Base-by-base conservation (phyloP, 805 yeast genomes). In the Starmerella davenportii region DNA sequence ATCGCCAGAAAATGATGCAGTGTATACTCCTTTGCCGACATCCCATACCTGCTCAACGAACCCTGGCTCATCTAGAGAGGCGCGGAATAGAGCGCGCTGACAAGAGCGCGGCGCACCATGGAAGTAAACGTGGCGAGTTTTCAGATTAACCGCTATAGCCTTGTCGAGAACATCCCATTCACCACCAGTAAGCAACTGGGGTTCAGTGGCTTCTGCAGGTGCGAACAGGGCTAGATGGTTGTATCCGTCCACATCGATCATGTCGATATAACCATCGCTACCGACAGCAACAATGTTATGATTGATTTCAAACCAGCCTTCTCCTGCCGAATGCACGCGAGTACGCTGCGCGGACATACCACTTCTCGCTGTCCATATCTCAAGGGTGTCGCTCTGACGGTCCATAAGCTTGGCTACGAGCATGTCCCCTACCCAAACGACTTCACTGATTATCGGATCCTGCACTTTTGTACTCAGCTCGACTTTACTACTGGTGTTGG, bases 91-190 rank as follows among this genome's bases (percentile, higher is more conserved):
- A 51, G 85, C 95, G 56, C 94, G 68, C 55, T 90, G 94, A 0
- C 95, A 74, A 1, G 85, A 73, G 45, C 73, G 73, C 52, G 72
- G 69, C 0, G 96, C 81, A 4, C 87, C 76, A 5, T 74, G 52
- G 54, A 74, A 90, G 54, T 74, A 77, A 3, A 73, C 63, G 5
- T 48, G 47, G 52, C 77, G 75, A 9, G 62, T 54, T 29, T 69
- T 68, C 30, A 69, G 63, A 43, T 58, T 62, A 27, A 58, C 57
- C 3, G 58, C 49, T 0, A 76, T 68, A 2, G 76, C 61, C 2
- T 78, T 72, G 1, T 81, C 85, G 43, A 64, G 68, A n/a, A 90
- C 93, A 56, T 90, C 98, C 93, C 94, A 90, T 1, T 68, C 59
- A 5, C 98, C 98, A 2, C 57, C 41, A 1, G 90, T 79, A 35